Base-by-base conservation (phyloP, 1,284 basidiomycete genomes). In the Sporisorium sorghi region DNA sequence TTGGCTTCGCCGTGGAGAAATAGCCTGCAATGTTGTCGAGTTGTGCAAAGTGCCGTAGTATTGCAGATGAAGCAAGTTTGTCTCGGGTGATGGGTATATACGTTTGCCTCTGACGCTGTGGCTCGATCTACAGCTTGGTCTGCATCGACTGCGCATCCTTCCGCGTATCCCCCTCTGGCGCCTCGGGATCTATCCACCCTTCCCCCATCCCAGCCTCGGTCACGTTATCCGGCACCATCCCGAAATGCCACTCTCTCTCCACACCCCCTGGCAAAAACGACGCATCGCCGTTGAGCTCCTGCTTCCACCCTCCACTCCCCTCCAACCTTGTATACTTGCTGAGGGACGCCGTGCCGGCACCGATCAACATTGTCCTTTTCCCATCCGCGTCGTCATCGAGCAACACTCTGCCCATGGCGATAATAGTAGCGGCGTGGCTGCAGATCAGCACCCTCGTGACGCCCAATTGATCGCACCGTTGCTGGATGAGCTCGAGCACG, bases 351-450 rank as follows among this genome's bases (percentile, higher is more conserved):
- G 81, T 83, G 3, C 77, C 79, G 5, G 79, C 78, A 3, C 73
- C 76, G n/a, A 83, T 68, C n/a, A 69, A 56, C 12, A 43, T 30
- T 89, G 58, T 0, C 84, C 81, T 28, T 86, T 85, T 47, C 30
- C 56, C 57, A 46, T 66, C 51, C 21, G 57, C 47, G 40, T 72
- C 73, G 44, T 90, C 87, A 1, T 88, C 89, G 6, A 89, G 70
- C 39, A 94, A 86, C 40, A 86, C 88, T 57, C 90, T 86, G 5
- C 88, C 88, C 44, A 94, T 87, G 3, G 90, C 89, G 69, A 93
- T 92, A 66, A 88, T 87, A 5, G 92, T 90, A 15, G 92, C 93
- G 0, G 93, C 93, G 82, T 94, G 93, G 63, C 89, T 90, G 71
- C 93, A 87, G 28, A 94, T 85, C 37, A 94, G 80, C 14, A 93